Base-by-base conservation (phyloP, 2,329 filamentous ascomycete genomes). In the Colletotrichum australisinense region DNA sequence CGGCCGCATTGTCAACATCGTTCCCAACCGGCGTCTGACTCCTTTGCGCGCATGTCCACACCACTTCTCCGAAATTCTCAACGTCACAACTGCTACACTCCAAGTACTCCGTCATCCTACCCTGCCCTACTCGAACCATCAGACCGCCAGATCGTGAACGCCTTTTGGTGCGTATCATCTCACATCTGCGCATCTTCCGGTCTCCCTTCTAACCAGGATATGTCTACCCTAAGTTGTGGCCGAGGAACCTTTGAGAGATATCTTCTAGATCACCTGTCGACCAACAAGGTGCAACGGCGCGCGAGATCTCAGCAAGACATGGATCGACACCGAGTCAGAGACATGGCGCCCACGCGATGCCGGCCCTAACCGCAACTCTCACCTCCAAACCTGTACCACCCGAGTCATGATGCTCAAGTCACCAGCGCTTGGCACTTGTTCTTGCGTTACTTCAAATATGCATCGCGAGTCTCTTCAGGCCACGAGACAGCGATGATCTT, bases 301-400 rank as follows among this genome's bases (percentile, higher is more conserved):
- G 46, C 60, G 60, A 69, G 22, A 70, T 49, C 60, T 55, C 67
- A 49, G 58, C 67, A 52, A 62, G 71, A 65, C 67, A 70, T 60
- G 32, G 67, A 70, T 73, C 71, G 42, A 67, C 56, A 38, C 67
- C 59, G 71, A 62, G 60, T 73, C 67, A 73, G 66, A 70, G 67
- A 57, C 59, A 62, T 70, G 67, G 67, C 67, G 55, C 35, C 71
- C 69, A 63, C 69, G 64, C 58, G 69, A 46, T 53, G 35, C 49
- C 63, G 63, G 56, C 56, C 68, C 68, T 35, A 67, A 56, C 49
- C 57, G 32, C 32, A 38, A 14, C 22, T 60, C 19, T 12, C 32
- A 22, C 14, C 28, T 67, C 24, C 28, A 22, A 22, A n/a, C 12
- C 7, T 24, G 26, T 9, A 60, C 59, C 46, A 67, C 26, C 55